Evolutionary conservation across 345 rosid species (phyloP), one percentile per base, ranked within the genome.

Genomic region (Brassica nigra): DNA sequence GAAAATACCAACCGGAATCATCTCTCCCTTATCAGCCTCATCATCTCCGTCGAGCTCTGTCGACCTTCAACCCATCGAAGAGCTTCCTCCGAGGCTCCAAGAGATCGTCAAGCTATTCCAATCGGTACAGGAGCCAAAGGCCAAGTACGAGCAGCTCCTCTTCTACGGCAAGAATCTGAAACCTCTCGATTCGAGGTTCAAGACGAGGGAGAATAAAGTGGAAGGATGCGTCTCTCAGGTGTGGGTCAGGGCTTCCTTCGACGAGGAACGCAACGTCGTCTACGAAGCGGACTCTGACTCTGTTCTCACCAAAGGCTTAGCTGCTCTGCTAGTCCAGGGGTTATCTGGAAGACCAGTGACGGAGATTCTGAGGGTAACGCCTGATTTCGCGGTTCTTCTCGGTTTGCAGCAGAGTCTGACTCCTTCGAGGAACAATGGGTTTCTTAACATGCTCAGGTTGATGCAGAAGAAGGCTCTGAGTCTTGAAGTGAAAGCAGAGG

Each of bases 231-330:
- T 92, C 20, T 90, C 98, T 27, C 97, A 90, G 87, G 98, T 93
- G 5, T 96, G 98, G 98, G 97, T 96, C 16, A 86, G 98, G 86
- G 99, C 97, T 47, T 92, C 76, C 76, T 80, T 91, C 5, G 97
- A 95, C 66, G 66, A 58, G 0, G 85, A 88, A 6, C 73, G 78
- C 44, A 91, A 91, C 65, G 99, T 89, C 42, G 83, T 87, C 10
- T 93, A 84, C 78, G 95, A 95, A 80, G 98, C 99, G 14, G 96
- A 93, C 84, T 95, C 99, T 1, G 99, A 95, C 72, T 89, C 98
- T 8, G 88, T 85, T 73, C 82, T 95, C 63, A 87, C 95, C 0
- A 93, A 93, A 82, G 98, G 99, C 1, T 82, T 95, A 6, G 99
- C 98, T 62, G 99, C 99, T 55, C 77, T 95, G 73, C 90, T 95